Base-by-base conservation (phyloP, 306 rosid genomes). In the Aeschynomene evenia region DNA sequence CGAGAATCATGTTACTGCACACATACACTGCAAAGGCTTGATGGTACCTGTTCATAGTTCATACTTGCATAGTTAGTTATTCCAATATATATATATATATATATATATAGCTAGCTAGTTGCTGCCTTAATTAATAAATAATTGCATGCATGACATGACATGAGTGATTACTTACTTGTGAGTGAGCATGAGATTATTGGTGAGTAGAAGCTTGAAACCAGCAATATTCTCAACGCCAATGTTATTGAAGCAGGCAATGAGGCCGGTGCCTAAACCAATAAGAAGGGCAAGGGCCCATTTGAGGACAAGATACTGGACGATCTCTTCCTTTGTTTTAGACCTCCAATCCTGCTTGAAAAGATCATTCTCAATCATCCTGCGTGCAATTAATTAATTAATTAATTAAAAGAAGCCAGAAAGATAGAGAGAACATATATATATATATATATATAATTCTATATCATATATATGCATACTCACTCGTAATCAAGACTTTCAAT, bases 401-500 rank as follows among this genome's bases (percentile, higher is more conserved):
- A n/a, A n/a, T n/a, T n/a, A n/a, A n/a, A 18, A 23, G 20, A 4
- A 33, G 19, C 9, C 10, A 3, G n/a, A n/a, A n/a, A n/a, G n/a
- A n/a, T n/a, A n/a, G n/a, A n/a, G n/a, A n/a, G n/a, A n/a, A n/a
- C n/a, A n/a, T n/a, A n/a, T n/a, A n/a, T n/a, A n/a, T n/a, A n/a
- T n/a, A n/a, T n/a, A n/a, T n/a, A n/a, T n/a, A n/a, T n/a, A n/a
- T n/a, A n/a, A n/a, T n/a, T n/a, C n/a, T n/a, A n/a, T n/a, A n/a
- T n/a, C n/a, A n/a, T n/a, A n/a, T n/a, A n/a, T n/a, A n/a, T n/a
- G n/a, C n/a, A n/a, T n/a, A n/a, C n/a, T n/a, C 77, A 86, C 97
- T 91, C 97, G 64, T 91, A 91, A 23, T 91, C 97, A 15, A 91
- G 96, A 61, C 97, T 91, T 70, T 91, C 97, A 62, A 91, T 81